Base-by-base conservation (phyloP, 2,329 filamentous ascomycete genomes). In the Paradendryphiella salina region DNA sequence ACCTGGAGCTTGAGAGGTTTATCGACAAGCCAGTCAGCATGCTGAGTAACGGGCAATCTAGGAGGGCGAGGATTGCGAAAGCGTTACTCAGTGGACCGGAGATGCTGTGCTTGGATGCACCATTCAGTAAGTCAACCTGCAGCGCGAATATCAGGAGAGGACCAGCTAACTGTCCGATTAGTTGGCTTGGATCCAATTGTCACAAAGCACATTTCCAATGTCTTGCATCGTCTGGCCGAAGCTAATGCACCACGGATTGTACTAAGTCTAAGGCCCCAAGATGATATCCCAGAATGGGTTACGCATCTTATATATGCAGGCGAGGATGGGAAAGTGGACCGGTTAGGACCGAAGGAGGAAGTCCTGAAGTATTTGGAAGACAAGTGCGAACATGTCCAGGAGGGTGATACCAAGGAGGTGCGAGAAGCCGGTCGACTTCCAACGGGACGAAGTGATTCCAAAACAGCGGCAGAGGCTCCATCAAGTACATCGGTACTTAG, bases 121-220 rank as follows among this genome's bases (percentile, higher is more conserved):
- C 94, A 1, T 96, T 96, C 67, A 96, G 79, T 83, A 69, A 66
- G 77, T 64, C 7, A 14, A 14, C 4, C 32, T 32, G 2, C 3
- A 9, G 15, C 9, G 1, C 10, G 3, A 8, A 31, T 2, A n/a
- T 15, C 37, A 15, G 9, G 23, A 14, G 8, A 8, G 14, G 11
- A 13, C 2, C 17, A 23, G 38, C 36, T 59, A 31, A 58, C 32
- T 11, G 14, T 0, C n/a, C 21, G 15, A 5, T 36, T 47, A 81
- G 80, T 96, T 89, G 93, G 94, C 0, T 79, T 99, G 13, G 94
- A 97, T 72, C 94, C 93, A 11, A 86, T 86, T 5, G 95, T 91
- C 0, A 82, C 89, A 10, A 79, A 82, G 10, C 82, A 82, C 1
- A 76, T 97, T 60, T 93, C 88, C 33, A 79, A 81, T 0, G 77